Evolutionary conservation across 176 grass and related monocot species (phyloP).

Genomic region (Musa troglodytarum): DNA sequence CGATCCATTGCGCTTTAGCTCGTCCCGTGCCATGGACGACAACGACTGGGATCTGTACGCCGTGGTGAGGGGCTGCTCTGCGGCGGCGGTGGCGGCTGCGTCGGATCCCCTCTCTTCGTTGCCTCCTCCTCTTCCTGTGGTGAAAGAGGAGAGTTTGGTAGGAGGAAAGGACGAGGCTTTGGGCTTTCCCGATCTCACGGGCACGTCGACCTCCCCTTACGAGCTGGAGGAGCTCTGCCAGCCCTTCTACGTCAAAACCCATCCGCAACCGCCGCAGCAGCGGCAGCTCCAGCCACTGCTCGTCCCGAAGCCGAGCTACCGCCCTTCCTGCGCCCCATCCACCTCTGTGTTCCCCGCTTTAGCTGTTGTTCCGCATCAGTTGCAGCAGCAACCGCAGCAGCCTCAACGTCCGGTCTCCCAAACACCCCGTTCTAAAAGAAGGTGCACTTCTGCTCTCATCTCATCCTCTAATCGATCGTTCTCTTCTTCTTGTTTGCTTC

Average conservation of each 20-base stretch:
- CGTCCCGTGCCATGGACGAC: constrained; percentile 24
- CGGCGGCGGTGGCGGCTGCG: neutral
- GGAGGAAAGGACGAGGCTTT: neutral
- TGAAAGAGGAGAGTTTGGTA: neutral
- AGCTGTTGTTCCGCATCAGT: neutral
- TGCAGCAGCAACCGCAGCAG: neutral
- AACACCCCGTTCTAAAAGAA: constrained; percentile 16
- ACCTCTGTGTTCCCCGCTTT: neutral
- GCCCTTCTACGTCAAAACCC: neutral
- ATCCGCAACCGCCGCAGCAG: neutral
- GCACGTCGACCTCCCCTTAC: neutral
- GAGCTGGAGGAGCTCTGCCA: constrained; percentile 13
- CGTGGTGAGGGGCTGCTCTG: constrained; percentile 67
- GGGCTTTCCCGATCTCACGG: neutral
- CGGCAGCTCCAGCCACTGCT: neutral
- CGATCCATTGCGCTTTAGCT: neutral
- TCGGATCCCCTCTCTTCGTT: neutral
- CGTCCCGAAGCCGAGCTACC: neutral
- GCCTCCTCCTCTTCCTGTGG: neutral
- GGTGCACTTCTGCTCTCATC: neutral
- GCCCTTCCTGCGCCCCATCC: neutral
- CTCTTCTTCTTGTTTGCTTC: too few species aligned
- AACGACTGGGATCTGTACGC: constrained; percentile 97
- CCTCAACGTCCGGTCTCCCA: neutral
- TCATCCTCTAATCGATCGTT: too few species aligned